These are phyloP conservation scores for Lactifluus hygrophoroides DNA, from an alignment of 768 basidiomycete species.

Conservation along the genomic window DNA sequence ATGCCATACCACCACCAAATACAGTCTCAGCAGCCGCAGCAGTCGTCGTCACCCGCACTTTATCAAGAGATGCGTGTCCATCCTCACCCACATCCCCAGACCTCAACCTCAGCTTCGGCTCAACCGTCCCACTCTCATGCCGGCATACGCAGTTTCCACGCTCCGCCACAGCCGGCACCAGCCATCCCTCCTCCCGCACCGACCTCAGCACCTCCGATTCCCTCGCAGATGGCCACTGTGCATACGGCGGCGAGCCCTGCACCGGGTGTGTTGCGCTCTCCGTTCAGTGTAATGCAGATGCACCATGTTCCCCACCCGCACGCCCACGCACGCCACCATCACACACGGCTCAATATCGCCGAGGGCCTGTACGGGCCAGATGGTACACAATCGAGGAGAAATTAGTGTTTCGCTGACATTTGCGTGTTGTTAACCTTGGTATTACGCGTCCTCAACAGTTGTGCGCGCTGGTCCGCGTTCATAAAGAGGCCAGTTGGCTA, in stretches of 20 bases:
- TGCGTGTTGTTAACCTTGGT: neutral
- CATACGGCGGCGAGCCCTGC: conserved; percentile 4
- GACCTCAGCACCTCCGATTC: conserved; percentile 4
- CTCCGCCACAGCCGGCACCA: neutral
- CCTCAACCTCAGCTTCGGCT: neutral
- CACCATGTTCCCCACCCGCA: conserved; percentile 78
- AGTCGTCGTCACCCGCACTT: conserved; percentile 20
- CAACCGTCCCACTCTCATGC: conserved; percentile 9
- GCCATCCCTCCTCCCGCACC: conserved; percentile 2
- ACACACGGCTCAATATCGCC: conserved; percentile 38
- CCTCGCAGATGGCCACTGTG: conserved; percentile 1
- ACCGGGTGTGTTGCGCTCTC: conserved; percentile 41
- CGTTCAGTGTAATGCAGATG: conserved; percentile 55
- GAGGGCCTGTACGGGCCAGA: conserved; percentile 24
- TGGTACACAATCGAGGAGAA: neutral
- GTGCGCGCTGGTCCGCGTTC: neutral
- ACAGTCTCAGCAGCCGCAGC: conserved; percentile 19
- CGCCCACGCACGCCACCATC: conserved; percentile 67
- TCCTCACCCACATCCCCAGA: conserved; percentile 2
- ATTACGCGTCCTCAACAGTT: neutral
- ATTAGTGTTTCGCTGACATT: neutral
- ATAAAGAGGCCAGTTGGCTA: neutral
- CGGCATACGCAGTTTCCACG: conserved; percentile 12
- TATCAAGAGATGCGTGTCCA: conserved; percentile 21
- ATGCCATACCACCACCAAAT: conserved; percentile 20